Conservation (phyloP, 495 filamentous ascomycete species). For the Trichoderma erinaceum region DNA sequence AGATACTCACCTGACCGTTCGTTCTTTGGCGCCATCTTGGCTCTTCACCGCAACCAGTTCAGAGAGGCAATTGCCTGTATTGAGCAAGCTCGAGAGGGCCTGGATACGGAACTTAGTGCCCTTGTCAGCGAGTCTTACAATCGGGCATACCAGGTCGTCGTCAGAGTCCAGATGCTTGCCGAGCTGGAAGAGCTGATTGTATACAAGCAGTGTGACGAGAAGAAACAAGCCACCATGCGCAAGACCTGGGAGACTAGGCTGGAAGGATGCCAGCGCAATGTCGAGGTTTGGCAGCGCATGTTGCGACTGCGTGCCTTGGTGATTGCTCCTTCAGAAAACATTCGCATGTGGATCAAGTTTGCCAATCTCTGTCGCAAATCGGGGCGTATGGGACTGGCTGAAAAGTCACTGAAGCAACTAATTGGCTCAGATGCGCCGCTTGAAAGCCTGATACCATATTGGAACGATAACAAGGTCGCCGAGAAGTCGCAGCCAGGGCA, state of each 20-base stretch:
- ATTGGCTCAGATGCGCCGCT: conserved; percentile 57
- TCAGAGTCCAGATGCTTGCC: conserved; percentile 96
- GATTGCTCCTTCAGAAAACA: conserved; percentile 81
- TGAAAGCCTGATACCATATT: conserved; percentile 49
- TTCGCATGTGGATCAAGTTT: conserved; percentile 99
- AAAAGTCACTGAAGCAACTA: conserved; percentile 81
- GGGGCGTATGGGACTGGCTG: conserved; percentile 87
- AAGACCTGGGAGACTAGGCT: conserved; percentile 91
- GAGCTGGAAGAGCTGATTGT: conserved; percentile 96
- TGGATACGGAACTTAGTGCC: conserved; percentile 91
- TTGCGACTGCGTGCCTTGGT: conserved; percentile 90
- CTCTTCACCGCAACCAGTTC: conserved; percentile 91
- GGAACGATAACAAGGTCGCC: conserved; percentile 43
- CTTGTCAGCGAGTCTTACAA: conserved; percentile 95
- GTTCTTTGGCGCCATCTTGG: conserved; percentile 93
- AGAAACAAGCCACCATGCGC: conserved; percentile 85
- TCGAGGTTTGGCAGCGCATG: conserved; percentile 98
- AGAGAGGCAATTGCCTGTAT: conserved; percentile 79
- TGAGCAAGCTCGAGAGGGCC: conserved; percentile 81
- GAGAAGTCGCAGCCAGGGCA: conserved; percentile 4
- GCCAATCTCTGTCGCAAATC: conserved; percentile 96
- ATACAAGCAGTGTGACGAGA: conserved; percentile 87
- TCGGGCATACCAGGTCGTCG: conserved; percentile 89
- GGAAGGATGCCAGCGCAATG: conserved; percentile 91
- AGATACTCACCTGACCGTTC: conserved; percentile 84